Evolutionary conservation across 495 filamentous ascomycete species (phyloP).

Genomic region (Aspergillus affinis): DNA sequence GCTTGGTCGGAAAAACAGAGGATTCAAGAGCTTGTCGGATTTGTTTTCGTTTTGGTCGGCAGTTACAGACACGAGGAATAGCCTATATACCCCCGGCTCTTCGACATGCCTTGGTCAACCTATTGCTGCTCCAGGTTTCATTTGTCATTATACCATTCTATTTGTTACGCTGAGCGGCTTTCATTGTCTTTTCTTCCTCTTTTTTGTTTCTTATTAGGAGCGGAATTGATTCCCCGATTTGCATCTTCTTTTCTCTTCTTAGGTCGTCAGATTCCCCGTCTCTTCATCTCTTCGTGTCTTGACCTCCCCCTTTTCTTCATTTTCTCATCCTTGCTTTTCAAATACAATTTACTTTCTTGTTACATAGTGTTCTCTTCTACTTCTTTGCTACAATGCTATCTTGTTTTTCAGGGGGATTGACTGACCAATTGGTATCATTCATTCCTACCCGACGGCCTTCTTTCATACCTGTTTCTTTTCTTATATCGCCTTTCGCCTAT

Average conservation of each 20-base stretch:
- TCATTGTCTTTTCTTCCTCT: constrained; percentile 11
- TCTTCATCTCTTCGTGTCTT: constrained; percentile 3
- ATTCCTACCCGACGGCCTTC: background rate
- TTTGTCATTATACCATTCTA: constrained; percentile 15
- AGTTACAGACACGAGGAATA: background rate
- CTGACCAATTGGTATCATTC: background rate
- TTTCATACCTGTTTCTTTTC: background rate
- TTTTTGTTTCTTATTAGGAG: constrained; percentile 8
- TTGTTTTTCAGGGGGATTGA: background rate
- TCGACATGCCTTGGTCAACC: constrained; percentile 5
- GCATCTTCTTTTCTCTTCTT: constrained; percentile 20
- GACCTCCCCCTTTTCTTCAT: background rate
- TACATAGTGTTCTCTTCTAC: constrained; percentile 15
- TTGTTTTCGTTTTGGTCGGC: background rate
- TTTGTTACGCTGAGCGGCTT: constrained; percentile 17
- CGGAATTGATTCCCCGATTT: constrained; percentile 11
- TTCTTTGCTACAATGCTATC: constrained; percentile 1
- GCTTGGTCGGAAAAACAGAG: constrained; percentile 11
- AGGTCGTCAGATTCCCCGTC: constrained; percentile 10
- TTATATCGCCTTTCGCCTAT: background rate
- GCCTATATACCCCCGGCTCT: background rate
- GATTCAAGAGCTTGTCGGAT: constrained; percentile 3
- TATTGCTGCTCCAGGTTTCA: constrained; percentile 8
- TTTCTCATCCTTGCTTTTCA: background rate
- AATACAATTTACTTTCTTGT: constrained; percentile 11